Evolutionary conservation across 176 grass and related monocot genomes (phyloP).

Genomic region (Aechmea fasciata): DNA sequence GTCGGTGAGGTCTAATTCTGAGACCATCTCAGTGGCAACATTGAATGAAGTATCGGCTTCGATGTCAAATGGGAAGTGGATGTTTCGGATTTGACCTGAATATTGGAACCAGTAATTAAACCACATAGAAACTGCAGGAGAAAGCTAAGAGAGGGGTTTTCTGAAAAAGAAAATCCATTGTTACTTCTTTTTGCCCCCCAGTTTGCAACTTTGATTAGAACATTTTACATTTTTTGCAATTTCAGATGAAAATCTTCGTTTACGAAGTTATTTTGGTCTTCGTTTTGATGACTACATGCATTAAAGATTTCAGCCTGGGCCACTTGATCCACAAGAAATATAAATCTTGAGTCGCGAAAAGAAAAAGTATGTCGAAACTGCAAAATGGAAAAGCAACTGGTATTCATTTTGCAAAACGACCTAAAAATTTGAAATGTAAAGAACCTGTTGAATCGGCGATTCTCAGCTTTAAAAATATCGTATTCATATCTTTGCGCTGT

Average conservation of each 20-base stretch:
- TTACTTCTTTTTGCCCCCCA: no score
- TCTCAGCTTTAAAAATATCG: constrained; percentile 71
- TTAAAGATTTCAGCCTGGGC: no score
- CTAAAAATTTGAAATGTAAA: background rate
- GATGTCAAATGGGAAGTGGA: constrained; percentile 79
- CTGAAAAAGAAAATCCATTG: no score
- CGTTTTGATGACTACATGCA: no score
- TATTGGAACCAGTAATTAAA: constrained; percentile 12
- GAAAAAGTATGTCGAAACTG: no score
- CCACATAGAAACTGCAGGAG: background rate
- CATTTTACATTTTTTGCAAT: no score
- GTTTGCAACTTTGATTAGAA: no score
- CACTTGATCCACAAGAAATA: background rate
- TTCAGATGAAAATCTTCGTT: no score
- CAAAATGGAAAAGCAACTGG: no score
- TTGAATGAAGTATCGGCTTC: constrained; percentile 60
- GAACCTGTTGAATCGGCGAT: constrained; percentile 77
- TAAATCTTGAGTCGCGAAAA: background rate
- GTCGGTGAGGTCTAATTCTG: constrained; percentile 60
- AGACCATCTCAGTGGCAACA: constrained; percentile 78
- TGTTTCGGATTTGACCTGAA: constrained; percentile 61
- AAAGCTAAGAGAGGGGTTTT: no score
- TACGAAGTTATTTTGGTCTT: no score
- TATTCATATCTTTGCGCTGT: constrained; percentile 55
- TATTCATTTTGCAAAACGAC: no score